Conservation (phyloP, 129 eudicot genomes). For the Flaveria ramosissima region DNA sequence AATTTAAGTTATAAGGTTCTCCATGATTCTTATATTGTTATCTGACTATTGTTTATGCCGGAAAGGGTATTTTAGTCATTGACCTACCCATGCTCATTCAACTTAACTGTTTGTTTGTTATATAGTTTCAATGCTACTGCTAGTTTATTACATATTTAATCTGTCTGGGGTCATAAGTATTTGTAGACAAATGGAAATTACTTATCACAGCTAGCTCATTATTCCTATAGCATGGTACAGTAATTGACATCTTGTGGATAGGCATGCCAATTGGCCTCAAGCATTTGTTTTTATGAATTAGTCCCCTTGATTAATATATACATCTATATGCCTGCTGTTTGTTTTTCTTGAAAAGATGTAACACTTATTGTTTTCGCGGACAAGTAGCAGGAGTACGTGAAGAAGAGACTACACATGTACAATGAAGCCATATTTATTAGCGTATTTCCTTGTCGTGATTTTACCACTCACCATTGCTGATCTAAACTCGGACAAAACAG, state of each 20-base stretch:
- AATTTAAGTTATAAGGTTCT: no score
- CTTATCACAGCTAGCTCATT: neutral
- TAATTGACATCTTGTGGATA: neutral
- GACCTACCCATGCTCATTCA: neutral
- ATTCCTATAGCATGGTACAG: neutral
- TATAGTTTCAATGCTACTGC: neutral
- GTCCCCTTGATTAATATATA: no score
- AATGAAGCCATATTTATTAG: conserved; percentile 39
- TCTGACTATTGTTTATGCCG: neutral
- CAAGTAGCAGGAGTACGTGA: conserved; percentile 6
- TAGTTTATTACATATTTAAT: no score
- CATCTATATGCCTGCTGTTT: no score
- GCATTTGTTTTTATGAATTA: neutral
- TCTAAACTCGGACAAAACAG: conserved; percentile 58
- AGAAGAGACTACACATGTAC: conserved; percentile 16
- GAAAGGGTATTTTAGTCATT: neutral
- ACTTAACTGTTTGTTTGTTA: neutral
- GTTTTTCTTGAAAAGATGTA: no score
- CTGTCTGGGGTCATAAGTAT: neutral
- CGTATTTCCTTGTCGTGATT: conserved; percentile 27
- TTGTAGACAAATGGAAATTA: conserved; percentile 11
- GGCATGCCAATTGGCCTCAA: neutral
- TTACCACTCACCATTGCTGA: conserved; percentile 42
- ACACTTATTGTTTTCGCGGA: neutral
- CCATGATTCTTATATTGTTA: no score